Conservation (phyloP, 2,329 filamentous ascomycete species). For the Epichloe festucae region DNA sequence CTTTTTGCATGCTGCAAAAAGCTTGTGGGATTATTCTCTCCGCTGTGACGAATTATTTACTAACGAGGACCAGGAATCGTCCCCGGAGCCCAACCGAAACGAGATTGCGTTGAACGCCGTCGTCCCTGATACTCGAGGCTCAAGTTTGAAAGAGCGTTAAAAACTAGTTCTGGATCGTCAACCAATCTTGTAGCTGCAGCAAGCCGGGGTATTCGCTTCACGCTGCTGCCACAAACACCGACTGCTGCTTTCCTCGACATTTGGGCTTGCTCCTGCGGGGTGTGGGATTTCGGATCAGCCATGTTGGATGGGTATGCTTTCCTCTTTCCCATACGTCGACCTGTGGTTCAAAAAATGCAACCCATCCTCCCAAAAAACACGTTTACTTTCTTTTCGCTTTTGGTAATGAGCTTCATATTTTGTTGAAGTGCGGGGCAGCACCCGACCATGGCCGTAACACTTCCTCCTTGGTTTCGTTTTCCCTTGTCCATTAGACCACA, state of each 20-base stretch:
- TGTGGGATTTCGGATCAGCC: conserved; percentile 6
- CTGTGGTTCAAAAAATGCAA: not conserved
- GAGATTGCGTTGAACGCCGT: conserved; percentile 4
- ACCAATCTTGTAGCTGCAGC: not conserved
- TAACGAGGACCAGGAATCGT: conserved; percentile 10
- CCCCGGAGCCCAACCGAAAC: conserved; percentile 16
- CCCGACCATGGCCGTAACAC: conserved; percentile 1
- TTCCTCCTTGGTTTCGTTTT: conserved; percentile 2
- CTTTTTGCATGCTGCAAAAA: not conserved
- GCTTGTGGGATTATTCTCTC: not conserved
- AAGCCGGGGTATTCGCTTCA: not conserved
- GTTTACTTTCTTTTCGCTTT: not conserved
- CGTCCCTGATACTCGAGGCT: not conserved
- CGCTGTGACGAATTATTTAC: conserved; percentile 6
- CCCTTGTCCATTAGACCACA: conserved; percentile 1
- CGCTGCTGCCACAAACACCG: not conserved
- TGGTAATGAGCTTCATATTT: not conserved
- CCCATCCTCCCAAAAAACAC: not conserved
- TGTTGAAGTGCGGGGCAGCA: conserved; percentile 4
- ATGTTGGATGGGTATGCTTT: conserved; percentile 29
- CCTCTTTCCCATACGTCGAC: conserved; percentile 7
- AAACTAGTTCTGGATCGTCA: not conserved
- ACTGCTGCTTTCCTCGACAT: conserved; percentile 6
- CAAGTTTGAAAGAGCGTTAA: not conserved
- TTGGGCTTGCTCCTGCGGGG: conserved; percentile 12